Evolutionary conservation across 2,329 filamentous ascomycete species (phyloP).

Genomic region (Venturia effusa): DNA sequence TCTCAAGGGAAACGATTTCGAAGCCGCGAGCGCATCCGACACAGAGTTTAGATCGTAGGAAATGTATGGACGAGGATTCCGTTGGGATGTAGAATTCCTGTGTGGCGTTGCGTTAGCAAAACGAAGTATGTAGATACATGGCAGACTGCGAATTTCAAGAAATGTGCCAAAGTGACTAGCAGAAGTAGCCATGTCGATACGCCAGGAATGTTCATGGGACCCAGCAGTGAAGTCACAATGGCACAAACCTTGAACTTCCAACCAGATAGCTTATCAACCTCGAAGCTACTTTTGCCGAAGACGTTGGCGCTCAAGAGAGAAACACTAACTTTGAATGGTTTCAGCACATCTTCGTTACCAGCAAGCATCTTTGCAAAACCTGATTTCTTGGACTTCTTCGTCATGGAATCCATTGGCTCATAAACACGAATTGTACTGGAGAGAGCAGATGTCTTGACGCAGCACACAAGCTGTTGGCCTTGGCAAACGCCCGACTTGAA

Average conservation of each 20-base stretch:
- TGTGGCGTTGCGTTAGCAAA: not conserved
- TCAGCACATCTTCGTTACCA: conserved; percentile 83
- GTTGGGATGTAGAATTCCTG: conserved; percentile 96
- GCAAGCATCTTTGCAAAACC: conserved; percentile 95
- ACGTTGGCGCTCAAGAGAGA: not conserved
- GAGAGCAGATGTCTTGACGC: conserved; percentile 85
- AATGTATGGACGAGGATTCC: conserved; percentile 96
- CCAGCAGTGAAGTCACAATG: not conserved
- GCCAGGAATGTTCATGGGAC: not conserved
- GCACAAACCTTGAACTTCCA: conserved; percentile 7
- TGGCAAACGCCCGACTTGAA: conserved; percentile 96
- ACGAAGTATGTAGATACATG: not conserved
- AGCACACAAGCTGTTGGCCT: conserved; percentile 87
- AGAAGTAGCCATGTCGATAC: not conserved
- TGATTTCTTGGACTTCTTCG: conserved; percentile 89
- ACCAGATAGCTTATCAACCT: not conserved
- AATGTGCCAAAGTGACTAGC: not conserved
- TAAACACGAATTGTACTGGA: conserved; percentile 99
- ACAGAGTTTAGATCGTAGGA: conserved; percentile 91
- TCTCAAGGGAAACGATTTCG: conserved; percentile 92
- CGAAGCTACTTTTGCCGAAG: not conserved
- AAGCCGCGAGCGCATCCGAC: conserved; percentile 93
- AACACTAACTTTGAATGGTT: conserved; percentile 65
- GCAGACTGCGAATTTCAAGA: not conserved
- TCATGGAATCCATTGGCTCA: conserved; percentile 90